A percentile compares a stretch with the other conserved stretches of the same genome.
Conservation (phyloP, 2,329 filamentous ascomycete species). For the Fusarium abutilonis region DNA sequence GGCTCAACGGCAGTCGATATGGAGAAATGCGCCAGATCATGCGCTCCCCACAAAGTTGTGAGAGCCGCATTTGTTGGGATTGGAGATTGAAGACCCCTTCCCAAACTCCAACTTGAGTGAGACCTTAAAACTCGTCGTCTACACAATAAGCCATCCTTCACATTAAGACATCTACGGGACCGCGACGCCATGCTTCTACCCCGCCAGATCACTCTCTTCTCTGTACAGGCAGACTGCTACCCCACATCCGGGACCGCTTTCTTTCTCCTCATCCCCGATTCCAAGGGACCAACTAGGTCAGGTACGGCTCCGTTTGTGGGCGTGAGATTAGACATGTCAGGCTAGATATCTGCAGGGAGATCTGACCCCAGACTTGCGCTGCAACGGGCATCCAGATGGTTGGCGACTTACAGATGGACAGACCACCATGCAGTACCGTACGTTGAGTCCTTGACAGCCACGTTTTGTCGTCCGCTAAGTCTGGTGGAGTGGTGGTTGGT, state of each 20-base stretch:
- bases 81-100: constrained; percentile 17
- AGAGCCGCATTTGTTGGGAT: constrained; percentile 41
- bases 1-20: constrained; percentile 6
- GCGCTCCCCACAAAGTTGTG: constrained; percentile 20
- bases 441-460: constrained; percentile 12
- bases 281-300: constrained; percentile 26
- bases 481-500: not conserved
- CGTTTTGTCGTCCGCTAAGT: constrained; percentile 10
- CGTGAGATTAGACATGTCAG: constrained; percentile 25
- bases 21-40: constrained; percentile 28
- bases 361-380: constrained; percentile 35
- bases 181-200: constrained; percentile 36
- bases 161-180: constrained; percentile 28
- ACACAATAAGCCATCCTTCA: not conserved
- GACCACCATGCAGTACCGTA: constrained; percentile 5
- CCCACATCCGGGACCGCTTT: constrained; percentile 39
- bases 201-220: constrained; percentile 32
- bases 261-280: constrained; percentile 34
- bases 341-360: constrained; percentile 25
- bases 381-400: constrained; percentile 6
- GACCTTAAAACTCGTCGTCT: constrained; percentile 12
- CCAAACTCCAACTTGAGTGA: constrained; percentile 3
- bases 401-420: constrained; percentile 13
- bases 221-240: constrained; percentile 25
- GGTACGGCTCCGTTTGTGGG: constrained; percentile 29